phyloP scores from a whole-genome alignment of 1,284 basidiomycete genomes.

The Apiotrichum veenhuisii region DNA sequence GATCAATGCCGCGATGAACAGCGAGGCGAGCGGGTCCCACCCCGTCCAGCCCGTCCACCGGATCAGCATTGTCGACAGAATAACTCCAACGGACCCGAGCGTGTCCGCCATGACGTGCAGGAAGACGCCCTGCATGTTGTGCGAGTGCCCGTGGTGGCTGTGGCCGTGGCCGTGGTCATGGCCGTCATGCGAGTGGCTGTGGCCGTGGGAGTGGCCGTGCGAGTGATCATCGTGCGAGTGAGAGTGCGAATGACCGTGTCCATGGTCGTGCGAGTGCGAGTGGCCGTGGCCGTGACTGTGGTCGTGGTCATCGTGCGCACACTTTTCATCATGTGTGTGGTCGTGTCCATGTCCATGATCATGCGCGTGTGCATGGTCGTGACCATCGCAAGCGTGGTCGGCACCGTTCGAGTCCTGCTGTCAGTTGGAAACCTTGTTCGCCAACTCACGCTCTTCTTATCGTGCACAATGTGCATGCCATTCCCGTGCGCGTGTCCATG shows the following conservation, averaged over 20 bases:
- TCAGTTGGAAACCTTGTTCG: not conserved
- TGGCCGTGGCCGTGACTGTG: constrained; percentile 15
- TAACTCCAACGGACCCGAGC: constrained; percentile 78
- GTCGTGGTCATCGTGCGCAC: constrained; percentile 17
- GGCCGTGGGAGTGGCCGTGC: constrained; percentile 2
- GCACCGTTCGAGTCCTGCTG: not conserved
- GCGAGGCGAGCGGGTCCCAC: constrained; percentile 95
- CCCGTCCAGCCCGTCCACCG: constrained; percentile 99
- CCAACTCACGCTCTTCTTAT: constrained; percentile 29
- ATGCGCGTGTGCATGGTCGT: constrained; percentile 16
- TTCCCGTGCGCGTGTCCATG: constrained; percentile 24
- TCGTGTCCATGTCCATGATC: constrained; percentile 14
- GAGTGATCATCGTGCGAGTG: constrained; percentile 6
- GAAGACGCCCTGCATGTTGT: constrained; percentile 99
- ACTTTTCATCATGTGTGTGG: constrained; percentile 42
- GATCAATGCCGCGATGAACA: constrained; percentile 94
- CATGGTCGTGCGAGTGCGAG: constrained; percentile 6
- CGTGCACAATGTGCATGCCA: constrained; percentile 32
- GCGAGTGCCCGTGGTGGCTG: constrained; percentile 65
- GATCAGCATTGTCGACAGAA: constrained; percentile 93
- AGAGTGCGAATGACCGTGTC: constrained; percentile 1
- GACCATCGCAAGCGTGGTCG: constrained; percentile 25
- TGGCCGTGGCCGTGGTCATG: constrained; percentile 47
- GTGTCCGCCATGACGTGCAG: constrained; percentile 52
- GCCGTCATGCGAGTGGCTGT: constrained; percentile 29